These are phyloP conservation scores for Henckelia pumila DNA, from an alignment of 257 asterid species.

Conservation along the genomic window DNA sequence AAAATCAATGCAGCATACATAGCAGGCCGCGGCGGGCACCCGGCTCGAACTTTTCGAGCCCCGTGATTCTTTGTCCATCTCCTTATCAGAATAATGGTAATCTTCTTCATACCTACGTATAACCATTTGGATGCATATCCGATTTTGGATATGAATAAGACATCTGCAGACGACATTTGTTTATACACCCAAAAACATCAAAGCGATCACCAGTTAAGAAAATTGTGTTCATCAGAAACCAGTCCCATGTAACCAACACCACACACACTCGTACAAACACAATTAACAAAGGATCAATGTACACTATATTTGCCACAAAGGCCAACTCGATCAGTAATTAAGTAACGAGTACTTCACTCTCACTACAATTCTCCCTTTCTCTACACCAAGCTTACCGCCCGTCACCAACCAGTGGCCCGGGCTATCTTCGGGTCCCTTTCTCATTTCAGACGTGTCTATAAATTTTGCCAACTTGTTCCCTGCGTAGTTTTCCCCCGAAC, in stretches of 20 bases:
- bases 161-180: background rate
- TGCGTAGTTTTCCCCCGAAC: slow-evolving; percentile 37
- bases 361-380: slow-evolving; percentile 68
- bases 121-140: too few relatives aligned
- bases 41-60: background rate
- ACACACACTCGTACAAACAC: background rate
- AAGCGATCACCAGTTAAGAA: background rate
- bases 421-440: slow-evolving; percentile 67
- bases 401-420: slow-evolving; percentile 93
- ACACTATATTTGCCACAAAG: background rate
- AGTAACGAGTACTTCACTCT: slow-evolving; percentile 80
- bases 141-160: too few relatives aligned
- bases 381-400: slow-evolving; percentile 88
- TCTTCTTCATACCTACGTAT: too few relatives aligned
- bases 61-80: too few relatives aligned
- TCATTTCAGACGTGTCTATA: slow-evolving; percentile 61
- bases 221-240: background rate
- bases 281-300: background rate
- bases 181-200: background rate
- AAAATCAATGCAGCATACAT: too few relatives aligned
- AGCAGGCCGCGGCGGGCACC: too few relatives aligned
- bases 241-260: background rate
- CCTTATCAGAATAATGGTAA: too few relatives aligned
- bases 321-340: slow-evolving; percentile 43
- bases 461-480: slow-evolving; percentile 73